phyloP scores from a whole-genome alignment of 345 rosid genomes.

The Dimocarpus longan region DNA sequence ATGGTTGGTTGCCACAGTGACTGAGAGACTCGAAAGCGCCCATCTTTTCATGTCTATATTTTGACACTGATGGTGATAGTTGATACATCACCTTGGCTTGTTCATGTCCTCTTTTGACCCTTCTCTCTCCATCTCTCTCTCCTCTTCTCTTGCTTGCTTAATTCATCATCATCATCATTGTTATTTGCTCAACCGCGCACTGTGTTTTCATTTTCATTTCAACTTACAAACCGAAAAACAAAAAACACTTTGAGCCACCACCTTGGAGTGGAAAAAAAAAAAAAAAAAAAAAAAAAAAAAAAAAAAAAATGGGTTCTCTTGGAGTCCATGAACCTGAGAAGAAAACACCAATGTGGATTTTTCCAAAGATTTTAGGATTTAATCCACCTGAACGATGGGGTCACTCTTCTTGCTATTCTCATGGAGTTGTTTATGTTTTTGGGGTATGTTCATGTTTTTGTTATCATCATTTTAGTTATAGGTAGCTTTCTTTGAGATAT shows the following conservation, averaged over 20 bases:
- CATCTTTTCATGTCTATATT: constrained; percentile 74
- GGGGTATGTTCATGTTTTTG: constrained; percentile 47
- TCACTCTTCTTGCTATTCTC: constrained; percentile 69
- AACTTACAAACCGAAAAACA: too few species aligned
- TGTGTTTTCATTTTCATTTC: constrained; percentile 1
- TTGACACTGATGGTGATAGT: constrained; percentile 56
- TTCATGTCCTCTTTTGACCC: constrained; percentile 54
- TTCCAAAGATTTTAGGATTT: constrained; percentile 58
- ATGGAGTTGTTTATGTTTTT: constrained; percentile 60
- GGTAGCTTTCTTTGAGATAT: neutral
- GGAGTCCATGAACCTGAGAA: constrained; percentile 37
- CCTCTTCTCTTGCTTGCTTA: neutral
- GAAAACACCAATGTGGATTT: constrained; percentile 73
- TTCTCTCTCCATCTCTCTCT: constrained; percentile 3
- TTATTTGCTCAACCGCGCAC: constrained; percentile 14
- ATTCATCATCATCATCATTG: constrained; percentile 27
- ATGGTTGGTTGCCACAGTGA: constrained; percentile 72
- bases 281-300: neutral
- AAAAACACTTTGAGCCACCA: neutral
- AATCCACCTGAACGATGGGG: constrained; percentile 85
- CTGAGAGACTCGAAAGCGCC: constrained; percentile 72
- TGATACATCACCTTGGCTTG: constrained; percentile 57
- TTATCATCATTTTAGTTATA: neutral
- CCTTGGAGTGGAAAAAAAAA: neutral
- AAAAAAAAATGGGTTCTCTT: constrained; percentile 43